Percentiles rank a stretch among this genome's conserved stretches.
These are phyloP conservation scores for Phragmites australis DNA, from an alignment of 176 grass and related monocot genomes.

Conservation along the genomic window DNA sequence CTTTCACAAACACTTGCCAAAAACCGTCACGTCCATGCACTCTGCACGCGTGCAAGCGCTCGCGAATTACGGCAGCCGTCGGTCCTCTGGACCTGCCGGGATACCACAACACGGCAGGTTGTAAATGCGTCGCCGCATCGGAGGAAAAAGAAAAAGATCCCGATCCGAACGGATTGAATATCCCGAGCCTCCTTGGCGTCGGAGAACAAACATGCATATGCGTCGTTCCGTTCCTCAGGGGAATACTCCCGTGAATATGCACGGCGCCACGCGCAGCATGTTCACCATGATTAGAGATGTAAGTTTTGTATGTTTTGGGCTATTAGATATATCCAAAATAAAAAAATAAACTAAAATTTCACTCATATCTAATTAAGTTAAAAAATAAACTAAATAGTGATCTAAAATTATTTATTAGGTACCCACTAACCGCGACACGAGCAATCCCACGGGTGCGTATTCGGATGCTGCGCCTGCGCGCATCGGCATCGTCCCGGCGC, in stretches of 20 bases:
- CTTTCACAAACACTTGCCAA: neutral
- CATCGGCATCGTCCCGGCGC: neutral
- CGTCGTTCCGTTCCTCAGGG: neutral
- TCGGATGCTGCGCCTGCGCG: neutral
- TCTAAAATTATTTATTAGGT: no score
- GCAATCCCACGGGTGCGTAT: no score
- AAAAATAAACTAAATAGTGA: no score
- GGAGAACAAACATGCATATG: neutral
- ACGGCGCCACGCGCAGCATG: neutral
- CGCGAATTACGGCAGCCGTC: neutral
- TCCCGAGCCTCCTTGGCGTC: neutral
- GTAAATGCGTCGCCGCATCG: no score
- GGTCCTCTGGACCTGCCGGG: neutral
- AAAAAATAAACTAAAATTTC: no score
- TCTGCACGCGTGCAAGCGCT: neutral
- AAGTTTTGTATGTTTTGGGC: no score
- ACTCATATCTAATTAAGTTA: no score
- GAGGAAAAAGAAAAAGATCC: no score
- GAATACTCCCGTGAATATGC: conserved; percentile 19
- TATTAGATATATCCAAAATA: no score
- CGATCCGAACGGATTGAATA: no score
- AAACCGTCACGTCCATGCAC: neutral
- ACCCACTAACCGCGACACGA: neutral
- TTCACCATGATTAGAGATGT: neutral
- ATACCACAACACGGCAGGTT: neutral